phyloP scores from a whole-genome alignment of 2,329 filamentous ascomycete species.

The Neoarthrinium moseri region DNA sequence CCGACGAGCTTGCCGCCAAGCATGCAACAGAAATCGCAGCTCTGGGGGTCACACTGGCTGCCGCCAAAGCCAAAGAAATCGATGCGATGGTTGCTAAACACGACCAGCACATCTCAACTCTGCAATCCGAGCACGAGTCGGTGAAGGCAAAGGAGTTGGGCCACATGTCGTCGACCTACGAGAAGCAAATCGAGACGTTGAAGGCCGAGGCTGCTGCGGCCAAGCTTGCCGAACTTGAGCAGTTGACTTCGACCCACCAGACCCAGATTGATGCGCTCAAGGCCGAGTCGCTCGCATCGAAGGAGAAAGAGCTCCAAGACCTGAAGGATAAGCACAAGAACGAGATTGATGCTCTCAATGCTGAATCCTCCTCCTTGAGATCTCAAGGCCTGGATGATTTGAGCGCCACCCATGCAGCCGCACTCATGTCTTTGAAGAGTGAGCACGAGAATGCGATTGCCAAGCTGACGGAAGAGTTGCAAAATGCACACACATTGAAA shows the following conservation, averaged over 20 bases:
- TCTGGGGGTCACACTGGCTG: constrained; percentile 19
- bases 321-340: constrained; percentile 16
- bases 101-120: constrained; percentile 12
- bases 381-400: constrained; percentile 17
- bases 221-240: constrained; percentile 12
- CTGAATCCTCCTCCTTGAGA: constrained; percentile 14
- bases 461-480: constrained; percentile 15
- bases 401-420: constrained; percentile 13
- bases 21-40: constrained; percentile 23
- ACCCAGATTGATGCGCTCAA: constrained; percentile 10
- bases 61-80: constrained; percentile 14
- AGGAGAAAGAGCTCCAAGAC: constrained; percentile 16
- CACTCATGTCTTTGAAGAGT: constrained; percentile 12
- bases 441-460: constrained; percentile 15
- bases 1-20: constrained; percentile 18
- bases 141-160: constrained; percentile 12
- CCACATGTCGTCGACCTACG: constrained; percentile 12
- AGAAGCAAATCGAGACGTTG: constrained; percentile 7
- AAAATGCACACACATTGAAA: constrained; percentile 11
- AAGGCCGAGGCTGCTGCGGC: constrained; percentile 10
- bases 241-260: constrained; percentile 6
- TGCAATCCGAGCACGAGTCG: constrained; percentile 15
- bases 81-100: constrained; percentile 15
- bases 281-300: constrained; percentile 10
- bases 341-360: constrained; percentile 12